These are phyloP conservation scores for Linaria vulgaris DNA, from an alignment of 257 asterid species.

Conservation along the genomic window DNA sequence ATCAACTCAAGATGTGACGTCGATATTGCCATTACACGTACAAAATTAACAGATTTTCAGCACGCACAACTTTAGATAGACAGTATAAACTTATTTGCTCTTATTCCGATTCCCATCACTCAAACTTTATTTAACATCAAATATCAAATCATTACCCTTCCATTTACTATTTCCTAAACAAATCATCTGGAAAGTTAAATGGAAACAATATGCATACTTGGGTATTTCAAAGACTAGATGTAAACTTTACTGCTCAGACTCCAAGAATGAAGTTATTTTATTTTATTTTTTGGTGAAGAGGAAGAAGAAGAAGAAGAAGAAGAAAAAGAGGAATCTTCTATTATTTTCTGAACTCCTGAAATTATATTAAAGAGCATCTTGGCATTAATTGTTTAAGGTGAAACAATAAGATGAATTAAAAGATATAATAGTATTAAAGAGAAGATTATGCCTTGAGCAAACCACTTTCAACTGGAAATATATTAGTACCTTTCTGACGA, in stretches of 20 bases:
- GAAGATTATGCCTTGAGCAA: neutral
- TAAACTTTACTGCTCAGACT: neutral
- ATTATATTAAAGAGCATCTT: neutral
- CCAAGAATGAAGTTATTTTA: neutral
- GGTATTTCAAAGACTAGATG: neutral
- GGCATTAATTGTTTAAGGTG: neutral
- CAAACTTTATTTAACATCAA: too few species aligned
- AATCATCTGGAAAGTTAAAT: neutral
- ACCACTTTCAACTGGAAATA: neutral
- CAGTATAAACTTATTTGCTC: neutral
- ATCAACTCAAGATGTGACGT: too few species aligned
- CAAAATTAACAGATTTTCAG: neutral
- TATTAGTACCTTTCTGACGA: conserved; percentile 66
- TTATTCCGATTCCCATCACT: neutral
- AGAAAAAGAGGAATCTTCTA: too few species aligned
- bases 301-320: too few species aligned
- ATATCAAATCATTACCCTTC: neutral
- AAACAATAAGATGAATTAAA: neutral
- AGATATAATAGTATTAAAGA: neutral
- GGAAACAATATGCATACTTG: neutral
- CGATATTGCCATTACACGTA: too few species aligned
- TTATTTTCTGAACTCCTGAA: neutral
- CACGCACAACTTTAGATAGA: neutral
- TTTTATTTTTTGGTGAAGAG: too few species aligned
- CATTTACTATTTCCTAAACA: neutral